These are phyloP conservation scores for Citrullus mucosospermus DNA, from an alignment of 306 rosid species.

Conservation along the genomic window DNA sequence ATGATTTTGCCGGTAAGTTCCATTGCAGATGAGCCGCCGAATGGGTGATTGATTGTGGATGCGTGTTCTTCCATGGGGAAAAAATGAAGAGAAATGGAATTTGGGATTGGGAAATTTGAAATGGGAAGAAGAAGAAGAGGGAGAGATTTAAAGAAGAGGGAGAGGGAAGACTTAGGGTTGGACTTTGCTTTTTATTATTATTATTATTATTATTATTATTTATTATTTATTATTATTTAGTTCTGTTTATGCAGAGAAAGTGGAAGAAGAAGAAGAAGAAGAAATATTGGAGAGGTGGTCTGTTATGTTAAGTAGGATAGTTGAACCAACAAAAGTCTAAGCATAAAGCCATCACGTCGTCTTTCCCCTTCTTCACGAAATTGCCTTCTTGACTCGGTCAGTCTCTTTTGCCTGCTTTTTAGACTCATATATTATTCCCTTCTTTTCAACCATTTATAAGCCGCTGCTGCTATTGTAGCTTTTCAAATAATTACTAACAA, in stretches of 20 bases:
- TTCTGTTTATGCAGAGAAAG: background rate
- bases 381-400: background rate
- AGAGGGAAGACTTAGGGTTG: background rate
- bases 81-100: background rate
- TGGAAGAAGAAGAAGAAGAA: background rate
- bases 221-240: background rate
- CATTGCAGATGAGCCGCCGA: constrained; percentile 22
- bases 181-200: background rate
- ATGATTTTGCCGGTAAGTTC: constrained; percentile 54
- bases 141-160: background rate
- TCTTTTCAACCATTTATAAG: too few species aligned
- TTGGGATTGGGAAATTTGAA: background rate
- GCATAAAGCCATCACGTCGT: background rate
- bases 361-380: background rate
- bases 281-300: background rate
- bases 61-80: constrained; percentile 22
- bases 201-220: background rate
- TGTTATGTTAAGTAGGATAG: background rate
- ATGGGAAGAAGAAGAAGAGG: background rate
- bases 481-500: too few species aligned
- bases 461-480: too few species aligned
- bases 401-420: constrained; percentile 3
- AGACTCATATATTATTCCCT: too few species aligned
- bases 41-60: background rate
- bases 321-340: background rate